Percentiles rank a stretch among this genome's conserved stretches.
These are phyloP conservation scores for Phaeomoniella chlamydospora DNA, from an alignment of 2,329 filamentous ascomycete genomes.

Conservation along the genomic window DNA sequence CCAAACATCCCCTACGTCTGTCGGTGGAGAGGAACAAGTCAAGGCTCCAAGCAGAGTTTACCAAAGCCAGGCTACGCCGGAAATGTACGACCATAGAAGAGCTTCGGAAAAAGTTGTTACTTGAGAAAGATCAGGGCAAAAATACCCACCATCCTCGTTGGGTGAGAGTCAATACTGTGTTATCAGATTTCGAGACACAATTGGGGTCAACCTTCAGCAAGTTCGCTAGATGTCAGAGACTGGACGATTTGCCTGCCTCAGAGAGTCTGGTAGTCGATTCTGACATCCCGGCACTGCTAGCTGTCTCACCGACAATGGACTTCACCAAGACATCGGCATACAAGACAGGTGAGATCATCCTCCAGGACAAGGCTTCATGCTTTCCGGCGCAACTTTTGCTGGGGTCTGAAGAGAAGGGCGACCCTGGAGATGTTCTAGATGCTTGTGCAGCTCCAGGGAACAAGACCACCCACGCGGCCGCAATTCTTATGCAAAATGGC, in stretches of 20 bases:
- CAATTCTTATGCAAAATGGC: conserved; percentile 38
- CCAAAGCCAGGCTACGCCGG: conserved; percentile 58
- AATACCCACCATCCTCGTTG: conserved; percentile 59
- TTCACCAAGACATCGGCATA: conserved; percentile 64
- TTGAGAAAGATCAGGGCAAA: conserved; percentile 27
- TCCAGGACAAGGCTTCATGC: conserved; percentile 95
- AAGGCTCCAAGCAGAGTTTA: conserved; percentile 68
- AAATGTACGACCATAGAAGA: conserved; percentile 54
- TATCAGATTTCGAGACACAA: conserved; percentile 55
- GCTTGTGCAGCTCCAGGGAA: conserved; percentile 91
- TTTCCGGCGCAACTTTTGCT: conserved; percentile 85
- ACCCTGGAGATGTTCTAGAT: conserved; percentile 65
- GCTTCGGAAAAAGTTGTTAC: conserved; percentile 30
- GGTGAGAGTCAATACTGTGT: conserved; percentile 75
- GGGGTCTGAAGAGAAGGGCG: conserved; percentile 34
- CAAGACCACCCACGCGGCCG: conserved; percentile 87
- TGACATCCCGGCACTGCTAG: conserved; percentile 72
- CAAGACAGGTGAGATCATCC: conserved; percentile 59
- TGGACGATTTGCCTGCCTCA: conserved; percentile 41
- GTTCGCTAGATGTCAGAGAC: conserved; percentile 40
- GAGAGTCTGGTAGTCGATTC: conserved; percentile 49
- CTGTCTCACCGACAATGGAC: conserved; percentile 57
- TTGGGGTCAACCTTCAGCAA: conserved; percentile 58
- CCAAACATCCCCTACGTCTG: conserved; percentile 61
- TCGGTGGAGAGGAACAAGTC: conserved; percentile 70